Base-by-base conservation (phyloP, 2,329 filamentous ascomycete species). In the Ceratocystis cubensis region DNA sequence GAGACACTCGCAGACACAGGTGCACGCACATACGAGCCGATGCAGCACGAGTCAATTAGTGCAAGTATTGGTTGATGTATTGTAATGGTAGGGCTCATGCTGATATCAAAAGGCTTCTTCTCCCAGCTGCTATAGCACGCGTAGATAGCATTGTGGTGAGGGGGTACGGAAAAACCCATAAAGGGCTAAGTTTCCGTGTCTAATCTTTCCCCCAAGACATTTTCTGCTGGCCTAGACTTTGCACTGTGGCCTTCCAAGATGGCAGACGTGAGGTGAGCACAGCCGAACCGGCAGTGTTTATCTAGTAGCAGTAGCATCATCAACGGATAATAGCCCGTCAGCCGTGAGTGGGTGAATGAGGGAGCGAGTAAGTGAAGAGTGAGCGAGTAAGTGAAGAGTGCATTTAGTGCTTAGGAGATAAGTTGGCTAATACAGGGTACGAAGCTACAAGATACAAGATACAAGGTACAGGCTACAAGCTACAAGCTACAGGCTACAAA, bases 191-290 rank as follows among this genome's bases (percentile, higher is more conserved):
- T 53, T 53, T 25, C 22, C 48, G 48, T 28, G 20, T 28, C 48
- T 53, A 28, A 53, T 53, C 48, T 53, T 53, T 53, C 22, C 5
- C 48, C 48, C 48, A 53, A 53, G 48, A 53, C 48, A 53, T 28
- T 25, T 28, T 15, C 25, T 28, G 15, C 28, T 53, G 10, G n/a
- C 3, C 48, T 20, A 17, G 46, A 48, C 20, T 48, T 48, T 4
- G 37, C 37, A 22, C 20, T 48, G 17, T 48, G n/a, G 13, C 20
- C 48, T 20, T 50, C 7, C 5, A 25, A 22, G 17, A 15, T 3
- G n/a, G 20, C 4, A 28, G 22, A 53, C 28, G 48, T 53, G 48
- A 25, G 48, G 5, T 3, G 28, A 28, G 28, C 25, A 10, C 17
- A 50, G 5, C 17, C 8, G 46, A 13, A 2, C 25, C 20, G 22